These are phyloP conservation scores for Candida sanyaensis DNA, from an alignment of 1,139 yeast species.

Conservation along the genomic window DNA sequence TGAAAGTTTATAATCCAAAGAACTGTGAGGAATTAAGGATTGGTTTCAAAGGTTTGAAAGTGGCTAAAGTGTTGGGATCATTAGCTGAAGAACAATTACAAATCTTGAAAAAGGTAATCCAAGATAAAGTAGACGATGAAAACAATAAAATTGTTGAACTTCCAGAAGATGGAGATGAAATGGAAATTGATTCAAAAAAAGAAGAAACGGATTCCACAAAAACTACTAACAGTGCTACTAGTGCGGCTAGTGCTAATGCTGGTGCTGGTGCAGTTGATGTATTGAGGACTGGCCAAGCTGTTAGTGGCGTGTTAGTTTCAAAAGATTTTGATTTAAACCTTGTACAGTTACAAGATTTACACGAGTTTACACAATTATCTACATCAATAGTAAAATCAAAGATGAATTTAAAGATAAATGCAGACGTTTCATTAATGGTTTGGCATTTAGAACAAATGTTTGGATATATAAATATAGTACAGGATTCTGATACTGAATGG, in stretches of 20 bases:
- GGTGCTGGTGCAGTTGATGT: constrained; percentile 6
- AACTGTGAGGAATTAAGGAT: constrained; percentile 82
- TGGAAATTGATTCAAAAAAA: constrained; percentile 13
- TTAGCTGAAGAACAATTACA: constrained; percentile 59
- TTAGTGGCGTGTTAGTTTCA: constrained; percentile 90
- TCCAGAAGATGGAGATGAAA: constrained; percentile 18
- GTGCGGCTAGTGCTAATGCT: not conserved
- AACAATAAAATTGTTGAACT: constrained; percentile 22
- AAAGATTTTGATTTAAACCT: constrained; percentile 87
- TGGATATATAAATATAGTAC: constrained; percentile 73
- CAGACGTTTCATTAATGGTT: constrained; percentile 74
- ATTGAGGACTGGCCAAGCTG: constrained; percentile 40
- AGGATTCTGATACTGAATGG: constrained; percentile 61
- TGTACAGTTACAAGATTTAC: constrained; percentile 80
- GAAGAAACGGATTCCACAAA: constrained; percentile 12
- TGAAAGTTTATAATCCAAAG: constrained; percentile 89
- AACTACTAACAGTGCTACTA: not conserved
- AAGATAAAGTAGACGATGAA: constrained; percentile 19
- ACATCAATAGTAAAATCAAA: constrained; percentile 84
- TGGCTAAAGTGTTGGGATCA: constrained; percentile 83
- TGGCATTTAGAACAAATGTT: constrained; percentile 97
- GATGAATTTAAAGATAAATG: constrained; percentile 75
- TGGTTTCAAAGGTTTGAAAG: constrained; percentile 78
- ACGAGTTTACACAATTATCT: constrained; percentile 85
- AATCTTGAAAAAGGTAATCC: constrained; percentile 32